Evolutionary conservation across 345 rosid species (phyloP).

Genomic region (Mercurialis annua): DNA sequence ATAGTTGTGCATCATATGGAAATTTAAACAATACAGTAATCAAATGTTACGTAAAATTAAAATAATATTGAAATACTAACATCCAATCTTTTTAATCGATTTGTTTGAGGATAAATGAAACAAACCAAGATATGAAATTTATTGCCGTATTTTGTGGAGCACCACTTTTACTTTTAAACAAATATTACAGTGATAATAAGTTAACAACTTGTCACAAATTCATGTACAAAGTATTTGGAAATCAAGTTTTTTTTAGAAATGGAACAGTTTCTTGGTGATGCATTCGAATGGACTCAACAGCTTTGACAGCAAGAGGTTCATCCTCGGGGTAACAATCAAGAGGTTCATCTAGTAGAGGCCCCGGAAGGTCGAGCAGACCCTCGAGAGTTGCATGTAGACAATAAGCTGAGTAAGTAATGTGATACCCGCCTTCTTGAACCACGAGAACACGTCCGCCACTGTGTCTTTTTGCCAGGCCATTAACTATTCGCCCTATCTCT

Average conservation of each 20-base stretch:
- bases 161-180: too few relatives aligned
- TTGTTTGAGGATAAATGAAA: too few relatives aligned
- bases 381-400: slow-evolving; percentile 86
- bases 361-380: slow-evolving; percentile 66
- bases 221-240: slow-evolving; percentile 3
- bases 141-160: too few relatives aligned
- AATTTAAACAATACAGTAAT: too few relatives aligned
- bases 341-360: slow-evolving; percentile 51
- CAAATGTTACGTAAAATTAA: too few relatives aligned
- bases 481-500: slow-evolving; percentile 52
- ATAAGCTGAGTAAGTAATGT: slow-evolving; percentile 80
- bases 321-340: slow-evolving; percentile 77
- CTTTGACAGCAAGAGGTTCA: slow-evolving; percentile 49
- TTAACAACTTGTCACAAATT: not conserved
- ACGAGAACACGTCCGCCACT: slow-evolving; percentile 61
- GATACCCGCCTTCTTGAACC: slow-evolving; percentile 94
- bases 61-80: too few relatives aligned
- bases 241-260: slow-evolving; percentile 42
- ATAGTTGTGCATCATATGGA: too few relatives aligned
- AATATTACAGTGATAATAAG: too few relatives aligned
- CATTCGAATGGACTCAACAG: slow-evolving; percentile 47
- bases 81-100: too few relatives aligned
- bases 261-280: slow-evolving; percentile 44
- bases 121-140: too few relatives aligned
- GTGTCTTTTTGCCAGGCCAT: slow-evolving; percentile 43